These are phyloP conservation scores for Backusella mclennaniae DNA, from an alignment of 192 early-diverging fungal species.

Conservation along the genomic window DNA sequence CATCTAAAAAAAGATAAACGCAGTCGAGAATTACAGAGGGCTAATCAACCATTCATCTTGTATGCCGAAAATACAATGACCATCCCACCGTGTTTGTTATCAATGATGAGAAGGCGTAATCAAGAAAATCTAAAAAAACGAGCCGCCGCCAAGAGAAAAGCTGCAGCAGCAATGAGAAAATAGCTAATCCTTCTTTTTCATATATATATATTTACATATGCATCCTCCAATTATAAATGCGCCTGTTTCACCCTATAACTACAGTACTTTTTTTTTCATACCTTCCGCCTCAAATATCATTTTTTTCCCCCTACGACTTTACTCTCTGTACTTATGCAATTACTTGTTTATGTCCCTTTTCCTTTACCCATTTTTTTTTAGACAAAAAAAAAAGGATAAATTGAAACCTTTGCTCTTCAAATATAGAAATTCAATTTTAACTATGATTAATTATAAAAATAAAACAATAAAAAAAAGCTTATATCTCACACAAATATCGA, in stretches of 20 bases:
- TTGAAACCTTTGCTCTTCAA: neutral
- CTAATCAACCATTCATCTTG: neutral
- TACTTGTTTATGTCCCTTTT: neutral
- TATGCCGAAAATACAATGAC: neutral
- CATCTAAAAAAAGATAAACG: slow-evolving; percentile 59
- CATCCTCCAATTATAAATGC: neutral
- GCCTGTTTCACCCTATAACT: neutral
- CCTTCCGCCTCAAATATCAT: neutral
- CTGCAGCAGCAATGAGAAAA: slow-evolving; percentile 3
- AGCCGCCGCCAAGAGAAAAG: neutral
- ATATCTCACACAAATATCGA: neutral
- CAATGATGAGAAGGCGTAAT: neutral
- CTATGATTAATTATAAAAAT: neutral
- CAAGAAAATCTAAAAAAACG: slow-evolving; percentile 4
- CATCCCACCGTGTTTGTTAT: neutral
- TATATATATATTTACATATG: neutral
- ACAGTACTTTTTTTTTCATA: neutral
- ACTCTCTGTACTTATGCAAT: slow-evolving; percentile 2
- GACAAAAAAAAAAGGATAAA: neutral
- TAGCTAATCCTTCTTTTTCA: neutral
- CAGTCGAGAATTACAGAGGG: neutral
- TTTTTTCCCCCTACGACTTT: neutral
- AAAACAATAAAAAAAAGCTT: slow-evolving; percentile 3
- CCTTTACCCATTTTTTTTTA: neutral
- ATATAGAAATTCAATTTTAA: neutral